These are phyloP conservation scores for Castanea crenata DNA, from an alignment of 306 rosid species.

Conservation along the genomic window DNA sequence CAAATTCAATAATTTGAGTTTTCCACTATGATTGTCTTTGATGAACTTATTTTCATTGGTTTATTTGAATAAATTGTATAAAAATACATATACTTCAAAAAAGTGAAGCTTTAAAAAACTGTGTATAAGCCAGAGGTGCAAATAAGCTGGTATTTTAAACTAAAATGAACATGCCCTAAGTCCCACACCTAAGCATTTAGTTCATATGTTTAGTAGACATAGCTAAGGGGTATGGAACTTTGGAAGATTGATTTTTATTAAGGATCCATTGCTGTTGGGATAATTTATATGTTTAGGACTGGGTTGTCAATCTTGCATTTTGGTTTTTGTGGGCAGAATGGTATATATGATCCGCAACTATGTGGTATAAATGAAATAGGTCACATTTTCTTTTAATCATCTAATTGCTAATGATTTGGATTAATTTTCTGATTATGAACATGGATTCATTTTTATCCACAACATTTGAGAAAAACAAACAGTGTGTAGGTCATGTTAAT, in stretches of 20 bases:
- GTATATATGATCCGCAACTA: not conserved
- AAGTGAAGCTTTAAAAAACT: no score
- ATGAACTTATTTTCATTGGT: no score
- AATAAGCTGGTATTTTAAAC: no score
- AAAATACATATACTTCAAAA: no score
- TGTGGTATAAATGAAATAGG: not conserved
- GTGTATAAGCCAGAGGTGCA: no score
- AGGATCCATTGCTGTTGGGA: not conserved
- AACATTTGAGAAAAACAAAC: not conserved
- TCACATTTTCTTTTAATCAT: not conserved
- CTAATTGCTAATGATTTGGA: not conserved
- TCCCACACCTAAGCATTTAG: no score
- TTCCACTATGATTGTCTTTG: no score
- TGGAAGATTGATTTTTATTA: not conserved
- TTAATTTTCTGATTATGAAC: not conserved
- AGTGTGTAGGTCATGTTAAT: not conserved
- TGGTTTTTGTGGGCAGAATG: not conserved
- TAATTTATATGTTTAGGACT: not conserved
- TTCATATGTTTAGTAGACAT: no score
- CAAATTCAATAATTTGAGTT: no score
- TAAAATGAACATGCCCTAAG: no score
- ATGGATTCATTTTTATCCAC: not conserved
- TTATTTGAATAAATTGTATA: no score
- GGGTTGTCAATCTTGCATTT: not conserved
- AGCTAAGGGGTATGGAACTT: not conserved